Percentiles rank a stretch among this genome's conserved stretches.
Evolutionary conservation across 441 rosid genomes (phyloP).

Genomic region (Pelargonium citronellum): DNA sequence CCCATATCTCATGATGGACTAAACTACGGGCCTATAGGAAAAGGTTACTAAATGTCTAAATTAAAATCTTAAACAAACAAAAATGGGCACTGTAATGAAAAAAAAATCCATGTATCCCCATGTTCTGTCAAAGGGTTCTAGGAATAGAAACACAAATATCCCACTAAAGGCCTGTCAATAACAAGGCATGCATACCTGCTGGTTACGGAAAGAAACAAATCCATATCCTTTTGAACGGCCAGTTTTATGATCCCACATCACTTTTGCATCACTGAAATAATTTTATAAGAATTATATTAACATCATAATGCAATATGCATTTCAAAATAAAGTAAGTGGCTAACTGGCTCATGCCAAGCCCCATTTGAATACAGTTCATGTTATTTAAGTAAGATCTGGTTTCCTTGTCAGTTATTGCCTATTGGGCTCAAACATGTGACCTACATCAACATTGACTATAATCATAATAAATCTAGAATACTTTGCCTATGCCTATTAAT

Average conservation of each 20-base stretch:
- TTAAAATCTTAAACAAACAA: too few species aligned
- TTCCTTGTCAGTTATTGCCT: neutral
- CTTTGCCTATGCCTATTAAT: neutral
- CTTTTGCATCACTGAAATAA: neutral
- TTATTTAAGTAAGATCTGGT: neutral
- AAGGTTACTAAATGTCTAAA: too few species aligned
- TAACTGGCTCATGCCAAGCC: neutral
- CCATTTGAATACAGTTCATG: neutral
- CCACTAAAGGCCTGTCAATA: neutral
- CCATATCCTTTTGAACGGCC: constrained; percentile 6
- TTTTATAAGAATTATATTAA: neutral
- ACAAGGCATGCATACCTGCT: constrained; percentile 6
- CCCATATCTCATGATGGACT: neutral
- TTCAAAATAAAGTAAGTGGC: neutral
- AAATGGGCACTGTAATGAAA: too few species aligned
- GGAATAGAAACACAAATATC: neutral
- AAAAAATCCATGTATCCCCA: neutral
- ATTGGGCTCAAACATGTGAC: neutral
- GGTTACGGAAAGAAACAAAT: constrained; percentile 2
- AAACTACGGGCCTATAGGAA: too few species aligned
- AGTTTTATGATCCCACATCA: constrained; percentile 5
- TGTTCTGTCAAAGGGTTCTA: neutral
- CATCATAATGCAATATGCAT: neutral
- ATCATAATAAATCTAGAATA: neutral
- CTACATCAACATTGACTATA: neutral